Evolutionary conservation across 805 yeast genomes (phyloP).

Genomic region (Limtongia smithiae): DNA sequence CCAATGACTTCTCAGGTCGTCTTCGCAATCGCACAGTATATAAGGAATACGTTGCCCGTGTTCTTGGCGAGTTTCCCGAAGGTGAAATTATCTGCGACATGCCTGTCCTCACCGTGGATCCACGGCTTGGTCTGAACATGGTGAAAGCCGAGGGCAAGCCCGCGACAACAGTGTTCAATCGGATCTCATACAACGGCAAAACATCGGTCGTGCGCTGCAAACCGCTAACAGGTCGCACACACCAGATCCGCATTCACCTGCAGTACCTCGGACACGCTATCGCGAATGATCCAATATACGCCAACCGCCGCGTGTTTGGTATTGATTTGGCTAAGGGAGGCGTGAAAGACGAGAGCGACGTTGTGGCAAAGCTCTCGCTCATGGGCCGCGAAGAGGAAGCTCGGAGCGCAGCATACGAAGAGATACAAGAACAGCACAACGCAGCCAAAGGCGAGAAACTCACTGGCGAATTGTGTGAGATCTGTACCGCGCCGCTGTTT

Average conservation of each 20-base stretch:
- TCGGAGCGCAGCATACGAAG: slow-evolving; percentile 21
- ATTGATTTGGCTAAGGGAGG: slow-evolving; percentile 60
- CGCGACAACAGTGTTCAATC: slow-evolving; percentile 67
- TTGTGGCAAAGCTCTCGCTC: slow-evolving; percentile 44
- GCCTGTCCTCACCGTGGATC: slow-evolving; percentile 68
- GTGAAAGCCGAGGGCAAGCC: slow-evolving; percentile 45
- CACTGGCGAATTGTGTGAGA: slow-evolving; percentile 55
- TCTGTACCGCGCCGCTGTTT: slow-evolving; percentile 67
- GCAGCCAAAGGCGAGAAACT: slow-evolving; percentile 57
- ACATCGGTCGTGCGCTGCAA: slow-evolving; percentile 73
- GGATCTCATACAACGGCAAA: slow-evolving; percentile 59
- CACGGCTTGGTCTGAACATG: slow-evolving; percentile 56
- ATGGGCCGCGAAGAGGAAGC: slow-evolving; percentile 32
- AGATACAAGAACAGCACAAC: slow-evolving; percentile 17
- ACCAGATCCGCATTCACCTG: slow-evolving; percentile 89
- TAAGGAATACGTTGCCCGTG: slow-evolving; percentile 85
- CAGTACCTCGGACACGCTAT: slow-evolving; percentile 88
- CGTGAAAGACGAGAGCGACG: slow-evolving; percentile 46
- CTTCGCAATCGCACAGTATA: slow-evolving; percentile 64
- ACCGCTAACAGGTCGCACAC: slow-evolving; percentile 92
- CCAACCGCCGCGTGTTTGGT: slow-evolving; percentile 82
- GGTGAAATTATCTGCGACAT: slow-evolving; percentile 51
- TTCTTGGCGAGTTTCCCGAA: slow-evolving; percentile 79
- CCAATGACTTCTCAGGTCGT: slow-evolving; percentile 70
- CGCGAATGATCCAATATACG: slow-evolving; percentile 87